A percentile compares a stretch with the other conserved stretches of the same genome.
phyloP scores from a whole-genome alignment of 1,139 yeast species.

The Candida sanyaensis region DNA sequence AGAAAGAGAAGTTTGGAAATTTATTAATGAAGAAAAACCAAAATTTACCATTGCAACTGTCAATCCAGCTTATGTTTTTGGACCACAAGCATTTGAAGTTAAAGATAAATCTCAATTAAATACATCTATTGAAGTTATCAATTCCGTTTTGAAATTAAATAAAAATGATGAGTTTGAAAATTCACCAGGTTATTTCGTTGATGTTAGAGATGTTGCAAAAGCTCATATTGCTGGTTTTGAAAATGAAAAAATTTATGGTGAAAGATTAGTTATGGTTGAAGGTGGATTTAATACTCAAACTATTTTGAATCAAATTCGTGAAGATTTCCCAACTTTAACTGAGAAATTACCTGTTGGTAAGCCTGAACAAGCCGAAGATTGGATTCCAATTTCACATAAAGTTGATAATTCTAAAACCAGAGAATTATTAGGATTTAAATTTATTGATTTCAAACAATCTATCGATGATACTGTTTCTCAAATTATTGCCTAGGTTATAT shows the following conservation, averaged over 20 bases:
- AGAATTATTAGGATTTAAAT: conserved; percentile 37
- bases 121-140: conserved; percentile 40
- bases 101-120: conserved; percentile 36
- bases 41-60: conserved; percentile 42
- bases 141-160: conserved; percentile 20
- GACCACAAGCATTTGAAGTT: conserved; percentile 41
- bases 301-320: conserved; percentile 25
- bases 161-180: conserved; percentile 17
- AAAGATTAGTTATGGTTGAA: conserved; percentile 31
- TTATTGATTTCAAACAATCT: conserved; percentile 33
- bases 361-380: conserved; percentile 6
- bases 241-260: conserved; percentile 19
- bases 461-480: conserved; percentile 45
- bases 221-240: conserved; percentile 46
- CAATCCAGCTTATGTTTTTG: conserved; percentile 50
- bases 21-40: conserved; percentile 35
- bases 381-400: conserved; percentile 4
- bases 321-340: conserved; percentile 16
- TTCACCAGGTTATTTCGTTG: conserved; percentile 31
- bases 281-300: conserved; percentile 26
- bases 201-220: conserved; percentile 54
- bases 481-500: conserved; percentile 16
- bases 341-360: conserved; percentile 17
- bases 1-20: conserved; percentile 51
- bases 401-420: conserved; percentile 24